Evolutionary conservation across 495 filamentous ascomycete species (phyloP).

Genomic region (Hyaloscypha finlandica): DNA sequence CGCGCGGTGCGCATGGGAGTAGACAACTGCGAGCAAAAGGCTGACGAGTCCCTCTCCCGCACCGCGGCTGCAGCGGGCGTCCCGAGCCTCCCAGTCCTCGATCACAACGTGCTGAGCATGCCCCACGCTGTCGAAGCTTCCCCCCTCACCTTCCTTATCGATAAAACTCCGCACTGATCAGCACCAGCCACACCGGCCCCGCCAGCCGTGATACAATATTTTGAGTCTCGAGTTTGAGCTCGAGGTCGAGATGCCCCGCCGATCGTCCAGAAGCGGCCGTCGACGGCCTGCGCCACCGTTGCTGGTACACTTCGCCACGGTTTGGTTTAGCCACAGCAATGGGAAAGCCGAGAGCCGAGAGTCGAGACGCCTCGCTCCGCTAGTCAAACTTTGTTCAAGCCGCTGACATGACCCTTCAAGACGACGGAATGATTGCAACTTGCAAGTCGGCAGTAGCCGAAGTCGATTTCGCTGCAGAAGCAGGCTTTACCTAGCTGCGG

Average conservation of each 20-base stretch:
- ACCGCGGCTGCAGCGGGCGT: neutral
- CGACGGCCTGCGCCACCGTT: neutral
- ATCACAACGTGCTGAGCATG: neutral
- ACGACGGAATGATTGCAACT: neutral
- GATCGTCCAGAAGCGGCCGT: neutral
- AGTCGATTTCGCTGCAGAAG: too few relatives aligned
- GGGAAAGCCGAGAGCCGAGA: neutral
- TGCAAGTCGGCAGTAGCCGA: too few relatives aligned
- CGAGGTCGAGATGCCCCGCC: too few relatives aligned
- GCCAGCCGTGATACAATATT: neutral
- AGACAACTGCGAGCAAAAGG: neutral
- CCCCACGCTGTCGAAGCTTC: neutral
- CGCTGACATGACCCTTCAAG: neutral
- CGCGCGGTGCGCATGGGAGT: neutral
- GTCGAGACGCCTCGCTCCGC: constrained; percentile 2
- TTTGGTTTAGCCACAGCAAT: neutral
- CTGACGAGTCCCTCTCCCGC: neutral
- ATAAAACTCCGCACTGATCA: neutral
- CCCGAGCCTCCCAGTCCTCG: neutral
- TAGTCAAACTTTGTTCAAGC: constrained; percentile 9
- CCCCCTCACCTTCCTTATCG: neutral
- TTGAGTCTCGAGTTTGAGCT: too few relatives aligned
- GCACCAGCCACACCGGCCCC: neutral
- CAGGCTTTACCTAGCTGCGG: too few relatives aligned
- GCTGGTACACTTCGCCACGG: neutral